These are phyloP conservation scores for Cryptosporidium ubiquitum DNA, from an alignment of 169 alveolate genomes.

Conservation along the genomic window DNA sequence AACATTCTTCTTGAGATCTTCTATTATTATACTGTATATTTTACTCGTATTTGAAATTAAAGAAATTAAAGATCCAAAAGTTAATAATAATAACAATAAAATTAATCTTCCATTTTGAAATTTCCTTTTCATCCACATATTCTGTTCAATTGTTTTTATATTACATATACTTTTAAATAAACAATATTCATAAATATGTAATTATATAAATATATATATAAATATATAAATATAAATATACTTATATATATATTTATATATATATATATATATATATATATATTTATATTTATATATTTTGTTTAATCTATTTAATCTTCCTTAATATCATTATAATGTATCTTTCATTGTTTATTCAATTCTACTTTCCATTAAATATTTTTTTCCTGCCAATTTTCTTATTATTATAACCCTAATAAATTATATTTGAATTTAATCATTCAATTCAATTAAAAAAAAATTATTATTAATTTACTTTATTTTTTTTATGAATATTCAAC, in stretches of 20 bases:
- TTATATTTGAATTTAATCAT: not conserved
- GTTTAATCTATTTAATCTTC: not conserved
- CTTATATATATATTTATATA: not conserved
- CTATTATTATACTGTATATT: constrained; percentile 57
- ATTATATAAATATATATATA: too few species aligned
- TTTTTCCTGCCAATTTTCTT: not conserved
- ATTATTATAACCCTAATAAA: not conserved
- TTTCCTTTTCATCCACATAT: not conserved
- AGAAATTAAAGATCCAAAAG: constrained; percentile 46
- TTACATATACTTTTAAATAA: not conserved
- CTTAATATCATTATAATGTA: not conserved
- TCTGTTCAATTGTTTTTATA: not conserved
- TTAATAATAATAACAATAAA: constrained; percentile 13
- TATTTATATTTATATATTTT: not conserved
- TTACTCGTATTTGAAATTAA: constrained; percentile 56
- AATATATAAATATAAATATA: not conserved
- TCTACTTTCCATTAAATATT: not conserved
- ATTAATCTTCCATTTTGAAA: not conserved
- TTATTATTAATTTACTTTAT: too few species aligned
- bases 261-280: not conserved
- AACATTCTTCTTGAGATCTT: constrained; percentile 43
- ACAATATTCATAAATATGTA: not conserved
- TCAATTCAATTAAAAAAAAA: not conserved
- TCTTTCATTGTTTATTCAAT: not conserved
- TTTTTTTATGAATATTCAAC: not conserved